Evolutionary conservation across 2,329 filamentous ascomycete genomes (phyloP).

Genomic region (Rhynchosporium graminicola): DNA sequence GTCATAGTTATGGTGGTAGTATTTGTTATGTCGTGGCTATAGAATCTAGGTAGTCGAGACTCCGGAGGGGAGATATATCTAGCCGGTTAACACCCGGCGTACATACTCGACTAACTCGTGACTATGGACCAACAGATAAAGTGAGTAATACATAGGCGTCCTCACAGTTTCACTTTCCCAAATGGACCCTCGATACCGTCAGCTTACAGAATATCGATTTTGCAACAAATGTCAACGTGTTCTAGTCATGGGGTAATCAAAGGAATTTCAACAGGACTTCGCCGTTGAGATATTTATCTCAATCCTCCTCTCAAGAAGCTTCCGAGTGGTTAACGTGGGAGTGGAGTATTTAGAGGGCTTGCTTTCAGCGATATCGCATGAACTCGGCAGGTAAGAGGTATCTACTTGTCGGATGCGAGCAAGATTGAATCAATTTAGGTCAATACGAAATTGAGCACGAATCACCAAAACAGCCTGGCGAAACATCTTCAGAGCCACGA

Average conservation of each 20-base stretch:
- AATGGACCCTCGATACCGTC: not conserved
- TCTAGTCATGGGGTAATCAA: constrained; percentile 8
- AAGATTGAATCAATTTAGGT: not conserved
- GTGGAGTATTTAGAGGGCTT: constrained; percentile 2
- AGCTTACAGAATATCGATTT: not conserved
- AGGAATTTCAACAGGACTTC: constrained; percentile 2
- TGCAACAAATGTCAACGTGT: constrained; percentile 13
- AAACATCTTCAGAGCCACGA: constrained; percentile 5
- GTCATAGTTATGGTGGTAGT: no score
- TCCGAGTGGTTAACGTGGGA: constrained; percentile 22
- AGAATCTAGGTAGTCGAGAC: no score
- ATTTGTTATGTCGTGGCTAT: no score
- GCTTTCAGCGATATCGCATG: constrained; percentile 15
- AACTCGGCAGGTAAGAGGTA: not conserved
- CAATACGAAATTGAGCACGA: constrained; percentile 21
- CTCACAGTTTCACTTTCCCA: not conserved
- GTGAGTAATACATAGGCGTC: not conserved
- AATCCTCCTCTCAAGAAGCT: constrained; percentile 6
- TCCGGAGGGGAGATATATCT: no score
- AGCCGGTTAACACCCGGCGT: no score
- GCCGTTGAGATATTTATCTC: not conserved
- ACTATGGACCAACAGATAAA: not conserved
- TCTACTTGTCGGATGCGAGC: not conserved
- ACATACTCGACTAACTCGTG: no score
- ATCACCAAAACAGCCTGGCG: not conserved